Base-by-base conservation (phyloP, 2,329 filamentous ascomycete genomes). In the Westerdykella aurantiaca region DNA sequence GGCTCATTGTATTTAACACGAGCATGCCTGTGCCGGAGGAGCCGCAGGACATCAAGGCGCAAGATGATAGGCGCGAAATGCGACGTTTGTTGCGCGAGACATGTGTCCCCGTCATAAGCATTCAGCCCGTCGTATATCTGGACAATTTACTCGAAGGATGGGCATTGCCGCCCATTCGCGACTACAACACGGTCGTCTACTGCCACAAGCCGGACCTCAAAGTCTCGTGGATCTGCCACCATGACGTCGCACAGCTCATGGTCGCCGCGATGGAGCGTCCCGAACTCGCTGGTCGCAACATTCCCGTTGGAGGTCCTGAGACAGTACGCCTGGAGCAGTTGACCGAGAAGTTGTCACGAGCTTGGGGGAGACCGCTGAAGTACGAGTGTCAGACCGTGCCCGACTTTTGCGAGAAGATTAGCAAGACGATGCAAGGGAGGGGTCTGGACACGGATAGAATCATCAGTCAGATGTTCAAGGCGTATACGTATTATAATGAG, bases 401-500 rank as follows among this genome's bases (percentile, higher is more conserved):
- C 5, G 56, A 60, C 33, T 60, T 60, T 39, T 59, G 57, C 31
- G 52, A 58, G 2, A 59, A 52, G 48, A 59, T 59, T 44, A 47
- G 56, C 17, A 44, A 52, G 40, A 58, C 60, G 9, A 69, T 70
- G 67, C 46, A 58, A 43, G 53, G 57, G 16, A 46, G 67, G 25
- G 60, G 64, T 6, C 41, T 69, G n/a, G 62, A 69, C n/a, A 57
- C 52, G 5, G 66, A 67, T 10, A 49, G 47, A 11, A 56, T 69
- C 21, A 52, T 68, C 9, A 57, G 46, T 16, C 63, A 71, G 56
- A 71, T 69, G 68, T 67, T 63, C 50, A 67, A 59, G 49, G 67
- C 67, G 7, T 69, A 70, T 49, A 67, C 67, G 6, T 67, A 64
- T 48, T 70, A 70, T 47, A 69, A 69, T 25, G 64, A 71, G 44